phyloP scores from a whole-genome alignment of 768 basidiomycete species.

The Hypholoma fasciculare region DNA sequence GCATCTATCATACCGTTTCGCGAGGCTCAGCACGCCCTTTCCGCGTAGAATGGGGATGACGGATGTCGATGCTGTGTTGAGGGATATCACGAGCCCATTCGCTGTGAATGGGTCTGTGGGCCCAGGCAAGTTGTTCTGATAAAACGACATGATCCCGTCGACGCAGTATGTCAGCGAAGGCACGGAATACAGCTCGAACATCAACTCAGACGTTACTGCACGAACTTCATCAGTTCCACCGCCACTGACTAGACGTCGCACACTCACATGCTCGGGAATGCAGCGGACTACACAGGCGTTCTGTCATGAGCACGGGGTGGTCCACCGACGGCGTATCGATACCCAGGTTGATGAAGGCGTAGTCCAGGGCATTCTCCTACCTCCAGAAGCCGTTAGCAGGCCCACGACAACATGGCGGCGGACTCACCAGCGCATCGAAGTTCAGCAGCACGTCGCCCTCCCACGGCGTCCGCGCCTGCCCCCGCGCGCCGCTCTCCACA shows the following conservation, averaged over 20 bases:
- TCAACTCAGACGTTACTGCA: slow-evolving; percentile 90
- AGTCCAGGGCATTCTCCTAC: slow-evolving; percentile 95
- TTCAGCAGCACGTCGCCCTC: slow-evolving; percentile 93
- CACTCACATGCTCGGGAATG: slow-evolving; percentile 84
- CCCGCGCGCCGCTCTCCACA: slow-evolving; percentile 79
- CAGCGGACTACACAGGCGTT: slow-evolving; percentile 83
- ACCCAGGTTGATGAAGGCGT: slow-evolving; percentile 84
- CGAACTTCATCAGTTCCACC: not conserved
- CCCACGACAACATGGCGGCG: not conserved
- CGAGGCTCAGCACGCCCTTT: slow-evolving; percentile 78
- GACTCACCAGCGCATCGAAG: slow-evolving; percentile 87
- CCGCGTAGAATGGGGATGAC: slow-evolving; percentile 87
- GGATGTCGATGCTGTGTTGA: slow-evolving; percentile 90
- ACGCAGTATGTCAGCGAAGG: slow-evolving; percentile 87
- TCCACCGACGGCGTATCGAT: slow-evolving; percentile 74
- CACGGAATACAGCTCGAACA: slow-evolving; percentile 91
- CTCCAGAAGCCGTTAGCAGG: slow-evolving; percentile 23
- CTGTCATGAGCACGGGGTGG: slow-evolving; percentile 93
- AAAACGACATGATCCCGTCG: slow-evolving; percentile 92
- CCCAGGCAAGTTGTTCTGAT: slow-evolving; percentile 64
- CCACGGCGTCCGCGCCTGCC: slow-evolving; percentile 81
- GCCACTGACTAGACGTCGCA: not conserved
- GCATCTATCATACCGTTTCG: slow-evolving; percentile 64
- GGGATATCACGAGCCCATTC: slow-evolving; percentile 87
- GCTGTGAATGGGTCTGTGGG: slow-evolving; percentile 39